Conservation (phyloP, 2,329 filamentous ascomycete species). For the Whalleya microplaca region DNA sequence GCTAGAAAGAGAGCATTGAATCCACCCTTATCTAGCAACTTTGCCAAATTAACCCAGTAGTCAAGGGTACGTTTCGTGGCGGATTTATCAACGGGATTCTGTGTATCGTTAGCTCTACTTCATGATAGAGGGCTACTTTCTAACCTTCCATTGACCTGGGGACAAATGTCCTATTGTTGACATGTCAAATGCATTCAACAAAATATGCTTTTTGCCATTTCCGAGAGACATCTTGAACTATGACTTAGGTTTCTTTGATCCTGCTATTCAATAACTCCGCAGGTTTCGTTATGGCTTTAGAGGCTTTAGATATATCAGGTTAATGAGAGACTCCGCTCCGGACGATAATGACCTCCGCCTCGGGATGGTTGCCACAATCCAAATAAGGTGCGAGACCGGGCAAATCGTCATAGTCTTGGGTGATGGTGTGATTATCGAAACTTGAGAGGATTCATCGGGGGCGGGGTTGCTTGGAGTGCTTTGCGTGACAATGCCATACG, state of each 20-base stretch:
- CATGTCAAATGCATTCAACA: constrained; percentile 70
- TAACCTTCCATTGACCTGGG: constrained; percentile 69
- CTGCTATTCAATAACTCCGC: constrained; percentile 6
- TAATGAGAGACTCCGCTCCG: not conserved
- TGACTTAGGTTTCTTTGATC: not conserved
- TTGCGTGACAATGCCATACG: not conserved
- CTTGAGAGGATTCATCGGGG: not conserved
- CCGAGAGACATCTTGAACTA: constrained; percentile 16
- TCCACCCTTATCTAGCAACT: constrained; percentile 62
- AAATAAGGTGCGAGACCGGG: not conserved
- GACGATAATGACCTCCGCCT: not conserved
- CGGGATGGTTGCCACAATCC: not conserved
- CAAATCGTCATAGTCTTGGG: not conserved
- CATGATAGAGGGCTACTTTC: constrained; percentile 3
- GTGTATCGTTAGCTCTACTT: constrained; percentile 4
- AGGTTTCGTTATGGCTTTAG: not conserved
- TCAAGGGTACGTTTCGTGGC: constrained; percentile 62
- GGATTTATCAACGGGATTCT: constrained; percentile 65
- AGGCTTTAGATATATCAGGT: not conserved
- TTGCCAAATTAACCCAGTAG: constrained; percentile 68
- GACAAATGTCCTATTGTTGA: constrained; percentile 66
- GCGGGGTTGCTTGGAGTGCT: not conserved
- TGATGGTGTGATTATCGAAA: not conserved
- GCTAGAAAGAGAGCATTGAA: constrained; percentile 70
- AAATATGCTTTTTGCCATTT: constrained; percentile 54